phyloP scores from a whole-genome alignment of 148 eudicot species.

The Fagopyrum tataricum region DNA sequence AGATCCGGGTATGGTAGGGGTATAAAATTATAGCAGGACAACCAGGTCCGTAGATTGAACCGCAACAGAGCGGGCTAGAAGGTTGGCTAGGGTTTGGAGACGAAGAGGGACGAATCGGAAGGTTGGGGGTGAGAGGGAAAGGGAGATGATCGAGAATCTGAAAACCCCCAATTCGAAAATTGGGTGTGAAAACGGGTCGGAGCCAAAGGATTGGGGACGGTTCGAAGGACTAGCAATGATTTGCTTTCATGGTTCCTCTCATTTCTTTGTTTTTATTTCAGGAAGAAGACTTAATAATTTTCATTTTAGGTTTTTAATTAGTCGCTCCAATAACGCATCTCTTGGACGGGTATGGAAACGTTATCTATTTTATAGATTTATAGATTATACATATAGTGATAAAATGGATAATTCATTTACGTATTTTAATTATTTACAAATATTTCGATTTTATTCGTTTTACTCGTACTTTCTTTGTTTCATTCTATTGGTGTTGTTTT shows the following conservation, averaged over 20 bases:
- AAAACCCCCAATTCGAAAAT: background rate
- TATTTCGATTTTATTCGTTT: too few relatives aligned
- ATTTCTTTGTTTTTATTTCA: background rate
- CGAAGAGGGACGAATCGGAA: background rate
- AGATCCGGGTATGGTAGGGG: background rate
- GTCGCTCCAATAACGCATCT: background rate
- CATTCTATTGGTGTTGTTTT: too few relatives aligned
- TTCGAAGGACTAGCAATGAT: slow-evolving; percentile 4
- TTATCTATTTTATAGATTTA: too few relatives aligned
- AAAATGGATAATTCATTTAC: too few relatives aligned
- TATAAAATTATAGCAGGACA: background rate
- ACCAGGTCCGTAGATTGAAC: background rate
- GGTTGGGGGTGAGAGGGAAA: background rate
- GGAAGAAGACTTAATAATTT: background rate
- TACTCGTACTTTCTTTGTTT: too few relatives aligned
- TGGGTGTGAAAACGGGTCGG: background rate
- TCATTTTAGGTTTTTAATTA: background rate
- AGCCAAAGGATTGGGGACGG: background rate
- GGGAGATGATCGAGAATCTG: slow-evolving; percentile 9
- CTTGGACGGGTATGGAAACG: too few relatives aligned
- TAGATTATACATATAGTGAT: too few relatives aligned
- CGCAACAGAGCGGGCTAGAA: background rate
- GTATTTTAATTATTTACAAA: too few relatives aligned
- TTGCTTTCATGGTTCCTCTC: background rate
- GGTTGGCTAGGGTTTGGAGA: slow-evolving; percentile 6